Evolutionary conservation across 2,329 filamentous ascomycete species (phyloP).

Genomic region (Penicillium sp.): DNA sequence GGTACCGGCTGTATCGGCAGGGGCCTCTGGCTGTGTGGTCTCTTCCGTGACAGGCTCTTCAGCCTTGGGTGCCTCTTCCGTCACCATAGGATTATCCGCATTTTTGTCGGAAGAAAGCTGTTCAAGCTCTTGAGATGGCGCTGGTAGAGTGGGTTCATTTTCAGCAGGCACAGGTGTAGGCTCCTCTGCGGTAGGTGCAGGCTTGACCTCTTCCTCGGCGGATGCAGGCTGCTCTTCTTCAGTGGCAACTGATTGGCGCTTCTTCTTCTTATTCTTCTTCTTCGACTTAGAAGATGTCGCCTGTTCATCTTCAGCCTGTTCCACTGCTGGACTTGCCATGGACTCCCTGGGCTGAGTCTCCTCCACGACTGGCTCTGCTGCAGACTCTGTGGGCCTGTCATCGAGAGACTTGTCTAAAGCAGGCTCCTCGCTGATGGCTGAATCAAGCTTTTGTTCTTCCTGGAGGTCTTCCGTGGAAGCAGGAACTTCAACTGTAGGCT

Average conservation of each 20-base stretch:
- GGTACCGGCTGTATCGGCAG: background rate
- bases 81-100: background rate
- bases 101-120: background rate
- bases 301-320: conserved; percentile 1
- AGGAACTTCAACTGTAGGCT: background rate
- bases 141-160: background rate
- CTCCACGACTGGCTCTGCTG: background rate
- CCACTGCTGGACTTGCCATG: background rate
- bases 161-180: background rate
- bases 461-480: background rate
- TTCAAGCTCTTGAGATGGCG: background rate
- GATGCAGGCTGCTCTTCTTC: conserved; percentile 1
- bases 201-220: background rate
- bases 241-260: conserved; percentile 14
- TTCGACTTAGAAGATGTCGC: conserved; percentile 8
- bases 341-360: background rate
- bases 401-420: background rate
- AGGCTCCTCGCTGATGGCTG: background rate
- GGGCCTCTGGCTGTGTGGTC: background rate
- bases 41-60: background rate
- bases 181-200: background rate
- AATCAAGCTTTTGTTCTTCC: background rate
- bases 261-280: conserved; percentile 26
- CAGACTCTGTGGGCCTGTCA: background rate
- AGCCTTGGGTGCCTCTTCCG: background rate